Percentiles rank a stretch among this genome's conserved stretches.
Evolutionary conservation across 106 monocot species (phyloP).

Genomic region (Narthecium ossifragum): DNA sequence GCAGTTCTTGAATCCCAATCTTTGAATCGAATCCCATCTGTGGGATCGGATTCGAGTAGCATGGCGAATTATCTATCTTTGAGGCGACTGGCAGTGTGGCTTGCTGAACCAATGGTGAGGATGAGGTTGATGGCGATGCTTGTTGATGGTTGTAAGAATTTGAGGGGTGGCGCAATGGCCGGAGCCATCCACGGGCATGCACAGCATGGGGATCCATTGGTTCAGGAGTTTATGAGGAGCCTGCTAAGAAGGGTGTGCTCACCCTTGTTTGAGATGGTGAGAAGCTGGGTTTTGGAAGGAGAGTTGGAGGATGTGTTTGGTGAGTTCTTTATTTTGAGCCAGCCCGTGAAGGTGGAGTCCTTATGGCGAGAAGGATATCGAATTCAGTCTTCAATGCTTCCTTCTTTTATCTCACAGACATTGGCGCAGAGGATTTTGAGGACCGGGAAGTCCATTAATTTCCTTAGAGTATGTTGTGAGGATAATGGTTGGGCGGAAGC

Average conservation of each 20-base stretch:
- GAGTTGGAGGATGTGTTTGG: slow-evolving; percentile 81
- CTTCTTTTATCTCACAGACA: slow-evolving; percentile 73
- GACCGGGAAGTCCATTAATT: slow-evolving; percentile 97
- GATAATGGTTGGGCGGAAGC: slow-evolving; percentile 89
- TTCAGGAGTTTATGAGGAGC: slow-evolving; percentile 84
- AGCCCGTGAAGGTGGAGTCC: slow-evolving; percentile 81
- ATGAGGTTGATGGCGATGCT: slow-evolving; percentile 93
- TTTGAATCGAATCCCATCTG: slow-evolving; percentile 48
- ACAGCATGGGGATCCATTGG: slow-evolving; percentile 80
- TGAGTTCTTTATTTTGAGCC: slow-evolving; percentile 80
- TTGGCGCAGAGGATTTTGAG: slow-evolving; percentile 83
- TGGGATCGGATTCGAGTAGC: slow-evolving; percentile 20
- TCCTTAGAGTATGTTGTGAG: slow-evolving; percentile 91
- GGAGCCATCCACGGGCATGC: slow-evolving; percentile 75
- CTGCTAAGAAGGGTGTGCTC: slow-evolving; percentile 78
- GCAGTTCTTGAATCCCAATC: slow-evolving; percentile 84
- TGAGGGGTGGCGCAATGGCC: slow-evolving; percentile 94
- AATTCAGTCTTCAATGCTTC: slow-evolving; percentile 83
- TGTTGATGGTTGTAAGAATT: slow-evolving; percentile 53
- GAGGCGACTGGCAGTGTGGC: slow-evolving; percentile 76
- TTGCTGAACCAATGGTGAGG: slow-evolving; percentile 85
- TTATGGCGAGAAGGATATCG: slow-evolving; percentile 90
- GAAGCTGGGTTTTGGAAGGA: slow-evolving; percentile 89
- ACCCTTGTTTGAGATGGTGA: slow-evolving; percentile 92
- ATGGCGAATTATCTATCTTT: slow-evolving; percentile 66